These are phyloP conservation scores for Endoconidiophora polonica DNA, from an alignment of 2,329 filamentous ascomycete genomes.

Conservation along the genomic window DNA sequence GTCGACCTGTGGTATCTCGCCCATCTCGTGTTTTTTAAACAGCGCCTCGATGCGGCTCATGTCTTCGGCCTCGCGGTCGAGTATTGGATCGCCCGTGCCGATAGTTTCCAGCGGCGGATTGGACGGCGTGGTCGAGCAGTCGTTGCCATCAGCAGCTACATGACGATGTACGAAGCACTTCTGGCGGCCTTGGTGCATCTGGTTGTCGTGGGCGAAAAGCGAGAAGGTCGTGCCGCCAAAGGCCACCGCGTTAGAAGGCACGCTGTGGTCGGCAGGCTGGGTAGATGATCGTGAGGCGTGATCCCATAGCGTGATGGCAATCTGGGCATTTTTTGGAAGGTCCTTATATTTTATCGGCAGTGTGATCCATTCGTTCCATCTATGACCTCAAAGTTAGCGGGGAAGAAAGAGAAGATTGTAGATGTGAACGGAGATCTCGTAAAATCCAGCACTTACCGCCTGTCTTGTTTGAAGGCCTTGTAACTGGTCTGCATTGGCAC, in stretches of 20 bases:
- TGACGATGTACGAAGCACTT: constrained; percentile 77
- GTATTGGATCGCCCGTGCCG: constrained; percentile 30
- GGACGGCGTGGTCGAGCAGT: constrained; percentile 58
- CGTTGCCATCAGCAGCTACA: constrained; percentile 69
- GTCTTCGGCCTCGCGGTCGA: constrained; percentile 60
- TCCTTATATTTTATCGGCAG: constrained; percentile 73
- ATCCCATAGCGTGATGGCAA: constrained; percentile 94
- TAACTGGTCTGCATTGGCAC: constrained; percentile 87
- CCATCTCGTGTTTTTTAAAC: constrained; percentile 97
- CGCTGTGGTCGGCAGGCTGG: constrained; percentile 59
- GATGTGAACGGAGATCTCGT: not conserved
- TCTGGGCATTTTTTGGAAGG: constrained; percentile 62
- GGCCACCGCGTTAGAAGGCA: constrained; percentile 63
- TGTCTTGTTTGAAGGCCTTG: constrained; percentile 66
- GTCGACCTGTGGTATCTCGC: constrained; percentile 78
- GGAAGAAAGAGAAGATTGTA: not conserved
- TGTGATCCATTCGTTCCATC: constrained; percentile 94
- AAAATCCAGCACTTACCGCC: constrained; percentile 28
- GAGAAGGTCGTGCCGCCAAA: constrained; percentile 88
- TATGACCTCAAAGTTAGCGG: constrained; percentile 18
- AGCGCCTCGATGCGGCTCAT: constrained; percentile 75
- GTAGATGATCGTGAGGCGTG: constrained; percentile 37
- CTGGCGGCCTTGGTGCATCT: constrained; percentile 77
- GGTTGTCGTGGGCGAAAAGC: constrained; percentile 85
- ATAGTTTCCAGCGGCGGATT: constrained; percentile 37